phyloP scores from a whole-genome alignment of 2,329 filamentous ascomycete genomes.

The Nigrograna mackinnonii region DNA sequence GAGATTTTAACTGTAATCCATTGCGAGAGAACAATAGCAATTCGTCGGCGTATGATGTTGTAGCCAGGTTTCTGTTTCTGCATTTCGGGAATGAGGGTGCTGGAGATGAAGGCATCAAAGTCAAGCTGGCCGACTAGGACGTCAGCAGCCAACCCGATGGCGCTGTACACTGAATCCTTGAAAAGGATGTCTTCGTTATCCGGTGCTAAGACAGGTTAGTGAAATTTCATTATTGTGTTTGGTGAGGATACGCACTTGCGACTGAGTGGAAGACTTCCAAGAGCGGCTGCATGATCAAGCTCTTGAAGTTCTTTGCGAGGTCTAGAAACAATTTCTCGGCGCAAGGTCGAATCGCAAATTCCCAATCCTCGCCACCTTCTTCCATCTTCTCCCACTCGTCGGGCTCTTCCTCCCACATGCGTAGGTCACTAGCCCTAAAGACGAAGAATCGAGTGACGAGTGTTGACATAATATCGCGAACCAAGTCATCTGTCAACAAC shows the following conservation, averaged over 20 bases:
- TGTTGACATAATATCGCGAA: slow-evolving; percentile 79
- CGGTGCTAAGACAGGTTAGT: slow-evolving; percentile 44
- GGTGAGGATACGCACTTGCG: slow-evolving; percentile 56
- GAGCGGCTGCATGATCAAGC: slow-evolving; percentile 76
- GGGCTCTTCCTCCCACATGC: slow-evolving; percentile 91
- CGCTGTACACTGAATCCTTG: slow-evolving; percentile 94
- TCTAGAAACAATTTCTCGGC: slow-evolving; percentile 94
- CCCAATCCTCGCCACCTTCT: slow-evolving; percentile 79
- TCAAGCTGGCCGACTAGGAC: slow-evolving; percentile 76
- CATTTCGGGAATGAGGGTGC: slow-evolving; percentile 77
- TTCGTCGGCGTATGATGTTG: slow-evolving; percentile 83
- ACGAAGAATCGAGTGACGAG: slow-evolving; percentile 88
- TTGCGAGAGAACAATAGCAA: slow-evolving; percentile 85
- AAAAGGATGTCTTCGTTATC: slow-evolving; percentile 72
- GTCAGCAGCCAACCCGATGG: slow-evolving; percentile 82
- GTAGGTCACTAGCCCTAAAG: slow-evolving; percentile 81
- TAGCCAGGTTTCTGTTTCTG: slow-evolving; percentile 69
- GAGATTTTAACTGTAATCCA: slow-evolving; percentile 83
- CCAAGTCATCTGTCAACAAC: slow-evolving; percentile 75
- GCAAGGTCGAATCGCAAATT: slow-evolving; percentile 90
- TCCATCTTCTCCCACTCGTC: slow-evolving; percentile 95
- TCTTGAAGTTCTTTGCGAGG: slow-evolving; percentile 85
- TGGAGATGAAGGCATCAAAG: slow-evolving; percentile 78
- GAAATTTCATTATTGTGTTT: neutral
- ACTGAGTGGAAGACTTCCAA: slow-evolving; percentile 82